Percentiles rank a stretch among this genome's conserved stretches.
Conservation (phyloP, 495 filamentous ascomycete species). For the Letharia columbiana region DNA sequence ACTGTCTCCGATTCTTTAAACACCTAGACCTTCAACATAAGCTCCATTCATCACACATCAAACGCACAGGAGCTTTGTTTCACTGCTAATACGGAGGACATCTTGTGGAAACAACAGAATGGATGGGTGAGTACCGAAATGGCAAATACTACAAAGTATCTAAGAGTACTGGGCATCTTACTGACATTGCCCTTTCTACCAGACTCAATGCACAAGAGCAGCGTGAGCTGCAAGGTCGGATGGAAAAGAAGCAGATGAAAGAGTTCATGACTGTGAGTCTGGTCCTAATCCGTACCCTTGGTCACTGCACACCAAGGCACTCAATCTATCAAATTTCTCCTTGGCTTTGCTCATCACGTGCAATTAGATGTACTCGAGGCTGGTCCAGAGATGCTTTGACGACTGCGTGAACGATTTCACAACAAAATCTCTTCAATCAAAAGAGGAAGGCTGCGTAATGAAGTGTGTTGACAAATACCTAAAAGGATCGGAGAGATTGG, state of each 20-base stretch:
- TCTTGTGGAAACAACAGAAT: background rate
- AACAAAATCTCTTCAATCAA: conserved; percentile 77
- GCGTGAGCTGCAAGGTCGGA: conserved; percentile 80
- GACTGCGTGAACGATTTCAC: conserved; percentile 98
- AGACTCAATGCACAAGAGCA: conserved; percentile 72
- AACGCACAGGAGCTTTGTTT: background rate
- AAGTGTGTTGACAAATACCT: conserved; percentile 93
- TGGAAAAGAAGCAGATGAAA: conserved; percentile 96
- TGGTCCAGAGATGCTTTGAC: conserved; percentile 92
- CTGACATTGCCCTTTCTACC: background rate
- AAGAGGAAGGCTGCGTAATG: conserved; percentile 83
- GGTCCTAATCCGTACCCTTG: conserved; percentile 24
- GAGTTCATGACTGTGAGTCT: conserved; percentile 85
- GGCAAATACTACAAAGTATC: background rate
- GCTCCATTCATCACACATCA: background rate
- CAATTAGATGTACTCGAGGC: conserved; percentile 83
- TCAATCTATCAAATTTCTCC: background rate
- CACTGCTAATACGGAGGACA: background rate
- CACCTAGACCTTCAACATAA: conserved; percentile 3
- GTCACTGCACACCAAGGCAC: background rate
- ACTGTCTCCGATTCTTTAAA: background rate
- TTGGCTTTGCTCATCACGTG: background rate
- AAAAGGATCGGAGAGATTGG: conserved; percentile 74
- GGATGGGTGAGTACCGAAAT: conserved; percentile 18
- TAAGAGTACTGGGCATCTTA: background rate